A percentile compares a stretch with the other conserved stretches of the same genome.
phyloP scores from a whole-genome alignment of 2,329 filamentous ascomycete genomes.

The Colletotrichum liriopes region DNA sequence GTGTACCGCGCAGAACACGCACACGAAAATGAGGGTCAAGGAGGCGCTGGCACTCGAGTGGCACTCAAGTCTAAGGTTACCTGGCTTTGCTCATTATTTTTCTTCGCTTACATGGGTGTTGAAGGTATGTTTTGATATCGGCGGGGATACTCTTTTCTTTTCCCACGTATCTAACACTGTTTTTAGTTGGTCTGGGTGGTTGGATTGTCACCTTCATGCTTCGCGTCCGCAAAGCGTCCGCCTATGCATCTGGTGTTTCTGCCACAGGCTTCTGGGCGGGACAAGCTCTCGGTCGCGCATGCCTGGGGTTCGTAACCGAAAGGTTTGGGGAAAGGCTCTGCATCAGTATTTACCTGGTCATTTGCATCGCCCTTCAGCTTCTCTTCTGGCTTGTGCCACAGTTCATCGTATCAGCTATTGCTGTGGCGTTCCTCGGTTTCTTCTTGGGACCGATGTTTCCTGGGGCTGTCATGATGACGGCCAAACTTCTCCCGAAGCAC shows the following conservation, averaged over 20 bases:
- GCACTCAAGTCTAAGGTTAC: constrained; percentile 68
- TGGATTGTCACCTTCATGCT: constrained; percentile 90
- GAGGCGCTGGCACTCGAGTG: constrained; percentile 53
- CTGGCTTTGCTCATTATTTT: constrained; percentile 78
- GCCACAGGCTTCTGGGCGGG: constrained; percentile 87
- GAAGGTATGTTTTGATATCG: constrained; percentile 63
- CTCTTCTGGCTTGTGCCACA: constrained; percentile 72
- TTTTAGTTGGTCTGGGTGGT: constrained; percentile 75
- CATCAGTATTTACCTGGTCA: constrained; percentile 72
- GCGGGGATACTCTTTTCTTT: background rate
- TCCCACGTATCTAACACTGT: constrained; percentile 29
- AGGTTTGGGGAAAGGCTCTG: constrained; percentile 76
- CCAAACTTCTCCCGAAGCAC: constrained; percentile 78
- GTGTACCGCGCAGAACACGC: constrained; percentile 64
- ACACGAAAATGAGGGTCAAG: constrained; percentile 45
- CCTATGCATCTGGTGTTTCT: constrained; percentile 80
- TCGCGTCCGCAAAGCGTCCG: constrained; percentile 73
- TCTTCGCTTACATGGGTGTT: constrained; percentile 81
- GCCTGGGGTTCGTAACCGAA: constrained; percentile 80
- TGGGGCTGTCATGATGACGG: constrained; percentile 78
- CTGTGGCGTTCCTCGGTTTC: constrained; percentile 79
- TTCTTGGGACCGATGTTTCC: constrained; percentile 84
- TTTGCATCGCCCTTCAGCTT: constrained; percentile 74
- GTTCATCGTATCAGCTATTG: constrained; percentile 72
- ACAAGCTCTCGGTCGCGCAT: constrained; percentile 77